Evolutionary conservation across 148 eudicot species (phyloP).

Genomic region (Arctostaphylos glauca): DNA sequence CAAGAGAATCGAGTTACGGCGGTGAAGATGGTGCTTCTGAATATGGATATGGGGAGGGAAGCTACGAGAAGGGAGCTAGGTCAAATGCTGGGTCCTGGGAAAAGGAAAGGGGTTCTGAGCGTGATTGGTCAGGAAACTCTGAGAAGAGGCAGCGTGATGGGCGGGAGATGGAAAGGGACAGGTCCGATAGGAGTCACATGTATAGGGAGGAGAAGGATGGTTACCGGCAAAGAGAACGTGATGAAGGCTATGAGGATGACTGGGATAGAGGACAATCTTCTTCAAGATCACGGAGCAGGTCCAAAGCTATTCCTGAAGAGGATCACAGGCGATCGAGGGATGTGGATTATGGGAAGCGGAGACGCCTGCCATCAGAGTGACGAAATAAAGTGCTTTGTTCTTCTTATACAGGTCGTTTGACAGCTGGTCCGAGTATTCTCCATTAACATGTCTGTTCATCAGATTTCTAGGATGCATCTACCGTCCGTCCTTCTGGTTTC

Average conservation of each 20-base stretch:
- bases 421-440: conserved; percentile 12
- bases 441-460: conserved; percentile 16
- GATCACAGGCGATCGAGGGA: conserved; percentile 83
- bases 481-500: conserved; percentile 21
- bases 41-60: conserved; percentile 72
- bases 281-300: conserved; percentile 77
- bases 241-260: conserved; percentile 66
- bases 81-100: conserved; percentile 62
- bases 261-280: conserved; percentile 78
- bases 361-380: conserved; percentile 75
- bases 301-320: conserved; percentile 64
- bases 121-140: conserved; percentile 66
- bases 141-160: conserved; percentile 80
- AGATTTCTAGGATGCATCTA: conserved; percentile 21
- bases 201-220: conserved; percentile 74
- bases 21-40: conserved; percentile 90
- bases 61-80: conserved; percentile 58
- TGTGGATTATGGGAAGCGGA: conserved; percentile 80
- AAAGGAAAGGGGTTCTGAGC: conserved; percentile 69
- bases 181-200: conserved; percentile 61
- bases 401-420: background rate
- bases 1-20: conserved; percentile 80
- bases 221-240: conserved; percentile 63
- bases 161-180: conserved; percentile 66
- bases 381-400: background rate